Conservation (phyloP, 345 rosid species). For the Citrus glauca region DNA sequence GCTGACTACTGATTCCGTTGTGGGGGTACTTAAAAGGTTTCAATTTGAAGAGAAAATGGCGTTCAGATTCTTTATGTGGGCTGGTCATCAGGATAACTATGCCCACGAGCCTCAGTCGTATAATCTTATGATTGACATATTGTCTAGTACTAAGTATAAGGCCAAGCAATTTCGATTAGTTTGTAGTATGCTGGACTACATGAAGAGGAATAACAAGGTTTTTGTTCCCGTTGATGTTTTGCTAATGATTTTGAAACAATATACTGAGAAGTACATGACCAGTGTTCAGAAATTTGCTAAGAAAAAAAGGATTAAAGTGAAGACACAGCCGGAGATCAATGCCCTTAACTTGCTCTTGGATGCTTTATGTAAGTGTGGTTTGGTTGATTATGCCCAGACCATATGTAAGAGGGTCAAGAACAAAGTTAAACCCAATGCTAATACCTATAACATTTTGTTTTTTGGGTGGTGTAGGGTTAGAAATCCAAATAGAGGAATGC, state of each 20-base stretch:
- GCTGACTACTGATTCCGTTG: constrained; percentile 58
- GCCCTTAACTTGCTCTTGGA: constrained; percentile 81
- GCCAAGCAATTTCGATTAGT: constrained; percentile 72
- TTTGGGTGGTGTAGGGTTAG: constrained; percentile 94
- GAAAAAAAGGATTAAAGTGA: constrained; percentile 81
- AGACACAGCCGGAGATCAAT: constrained; percentile 84
- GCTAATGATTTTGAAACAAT: constrained; percentile 52
- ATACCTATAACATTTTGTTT: constrained; percentile 70
- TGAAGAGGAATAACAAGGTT: constrained; percentile 60
- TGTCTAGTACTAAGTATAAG: constrained; percentile 81
- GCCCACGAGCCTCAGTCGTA: constrained; percentile 59
- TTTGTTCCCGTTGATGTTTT: constrained; percentile 56
- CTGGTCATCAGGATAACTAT: constrained; percentile 53
- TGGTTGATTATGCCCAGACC: constrained; percentile 63
- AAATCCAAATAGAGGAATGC: constrained; percentile 67
- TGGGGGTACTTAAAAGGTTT: constrained; percentile 60
- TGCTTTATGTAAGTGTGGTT: constrained; percentile 80
- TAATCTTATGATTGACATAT: constrained; percentile 75
- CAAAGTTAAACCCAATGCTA: constrained; percentile 60
- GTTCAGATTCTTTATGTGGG: constrained; percentile 81
- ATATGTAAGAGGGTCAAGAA: constrained; percentile 54
- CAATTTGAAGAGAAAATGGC: constrained; percentile 74
- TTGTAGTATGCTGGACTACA: constrained; percentile 77
- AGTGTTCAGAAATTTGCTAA: constrained; percentile 85
- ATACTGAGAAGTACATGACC: constrained; percentile 71